phyloP scores from a whole-genome alignment of 495 filamentous ascomycete species.

The Pyrenula massariospora region DNA sequence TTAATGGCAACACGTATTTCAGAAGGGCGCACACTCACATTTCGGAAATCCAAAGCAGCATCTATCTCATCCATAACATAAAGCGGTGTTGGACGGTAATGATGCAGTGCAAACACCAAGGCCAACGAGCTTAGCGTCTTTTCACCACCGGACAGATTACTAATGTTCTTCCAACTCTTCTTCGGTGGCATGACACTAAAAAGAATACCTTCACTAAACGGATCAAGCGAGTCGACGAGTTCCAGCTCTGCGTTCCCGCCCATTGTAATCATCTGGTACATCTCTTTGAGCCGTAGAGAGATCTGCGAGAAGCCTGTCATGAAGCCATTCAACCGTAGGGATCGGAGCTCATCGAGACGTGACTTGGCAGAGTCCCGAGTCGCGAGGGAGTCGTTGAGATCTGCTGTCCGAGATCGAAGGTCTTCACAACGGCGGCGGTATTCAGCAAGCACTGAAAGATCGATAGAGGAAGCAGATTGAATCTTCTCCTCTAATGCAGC shows the following conservation, averaged over 20 bases:
- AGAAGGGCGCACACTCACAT: slow-evolving; percentile 47
- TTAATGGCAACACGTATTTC: slow-evolving; percentile 6
- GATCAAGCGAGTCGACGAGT: slow-evolving; percentile 88
- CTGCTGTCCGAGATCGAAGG: slow-evolving; percentile 66
- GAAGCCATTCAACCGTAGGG: slow-evolving; percentile 84
- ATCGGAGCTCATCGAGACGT: slow-evolving; percentile 80
- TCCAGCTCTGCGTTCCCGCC: slow-evolving; percentile 96
- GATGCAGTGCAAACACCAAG: slow-evolving; percentile 91
- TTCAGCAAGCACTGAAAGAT: slow-evolving; percentile 82
- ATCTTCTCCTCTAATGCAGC: slow-evolving; percentile 86
- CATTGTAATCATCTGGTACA: slow-evolving; percentile 99
- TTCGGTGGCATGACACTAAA: slow-evolving; percentile 99
- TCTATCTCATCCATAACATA: slow-evolving; percentile 99
- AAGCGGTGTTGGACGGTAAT: slow-evolving; percentile 93
- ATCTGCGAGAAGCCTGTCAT: slow-evolving; percentile 96
- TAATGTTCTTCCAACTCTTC: slow-evolving; percentile 99
- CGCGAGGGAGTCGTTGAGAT: slow-evolving; percentile 62
- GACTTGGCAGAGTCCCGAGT: slow-evolving; percentile 79
- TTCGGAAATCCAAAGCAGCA: slow-evolving; percentile 92
- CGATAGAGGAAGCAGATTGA: slow-evolving; percentile 66
- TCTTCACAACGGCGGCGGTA: slow-evolving; percentile 87
- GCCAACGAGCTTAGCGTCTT: slow-evolving; percentile 93
- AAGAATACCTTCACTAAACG: slow-evolving; percentile 91
- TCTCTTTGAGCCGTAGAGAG: slow-evolving; percentile 93
- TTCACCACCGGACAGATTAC: slow-evolving; percentile 87